Evolutionary conservation across 2,329 filamentous ascomycete genomes (phyloP), one percentile per base, ranked within the genome.

Genomic region (Grosmannia huntii): DNA sequence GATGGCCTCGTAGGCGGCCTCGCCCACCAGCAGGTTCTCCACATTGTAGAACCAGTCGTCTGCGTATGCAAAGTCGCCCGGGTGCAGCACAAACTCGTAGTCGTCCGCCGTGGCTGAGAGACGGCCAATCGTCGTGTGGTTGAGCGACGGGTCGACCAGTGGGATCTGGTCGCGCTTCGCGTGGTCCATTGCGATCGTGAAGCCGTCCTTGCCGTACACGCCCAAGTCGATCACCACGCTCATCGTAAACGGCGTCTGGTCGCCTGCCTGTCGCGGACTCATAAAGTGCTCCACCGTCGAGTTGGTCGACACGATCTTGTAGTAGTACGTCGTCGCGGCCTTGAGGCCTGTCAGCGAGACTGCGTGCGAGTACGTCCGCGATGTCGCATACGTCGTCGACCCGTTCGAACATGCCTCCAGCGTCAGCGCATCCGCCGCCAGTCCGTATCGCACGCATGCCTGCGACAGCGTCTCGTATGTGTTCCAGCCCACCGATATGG

Each of bases 1-100:
- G 63, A 97, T 97, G 3, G 92, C 96, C 76, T 97, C 92, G 67
- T 96, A 97, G 0, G 92, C 97, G 68, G 96, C 90, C 49, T 95
- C 79, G 69, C 96, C 92, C 69, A 97, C 91, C 70, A 77, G 61
- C 1, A 76, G 60, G 65, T 81, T 81, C 41, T 73, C 68, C 0
- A 69, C 59, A 21, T 70, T 74, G 4, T 75, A 66, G 50, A 71
- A 71, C 80, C 80, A 83, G 66, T 82, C 76, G 60, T 83, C 81
- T 1, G 80, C 80, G 62, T 84, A 84, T 0, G 68, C 80, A 16
- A 83, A 71, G 63, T 84, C 81, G 5, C 77, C 77, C 0, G 76
- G 76, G 62, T 80, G 78, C 33, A 79, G 65, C 50, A 80, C 68
- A 51, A 83, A 68, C 62, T 83, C 80, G 64, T 82, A 83, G 60